Evolutionary conservation across 352 stramenopile species (phyloP), one percentile per base, ranked within the genome.

Genomic region (Phytophthora sp.): DNA sequence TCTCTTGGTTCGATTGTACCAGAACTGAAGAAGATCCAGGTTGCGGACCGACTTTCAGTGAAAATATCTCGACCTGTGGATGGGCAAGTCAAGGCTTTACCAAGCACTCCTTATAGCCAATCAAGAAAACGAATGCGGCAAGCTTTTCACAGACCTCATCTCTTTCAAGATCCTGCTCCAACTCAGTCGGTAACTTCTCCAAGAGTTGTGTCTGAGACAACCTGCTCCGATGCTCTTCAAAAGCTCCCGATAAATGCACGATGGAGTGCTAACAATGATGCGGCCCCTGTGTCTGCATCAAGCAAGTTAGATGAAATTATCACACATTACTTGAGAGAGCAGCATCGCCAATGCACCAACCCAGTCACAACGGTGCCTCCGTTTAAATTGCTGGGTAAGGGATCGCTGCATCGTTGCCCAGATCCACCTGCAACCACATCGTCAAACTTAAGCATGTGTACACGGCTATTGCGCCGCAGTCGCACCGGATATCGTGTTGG

Each of bases 261-360:
- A 70, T 75, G 67, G 56, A 75, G 66, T 57, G 21, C 53, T 20
- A 67, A 39, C 49, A 54, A 35, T 39, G 66, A 69, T 41, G 47
- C 30, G 20, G 20, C 31, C 12, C 5, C 39, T 2, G 41, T 50
- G 24, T 41, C 70, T 41, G 23, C 60, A 46, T 58, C 58, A 27
- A 94, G 80, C 61, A 84, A 86, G 42, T 41, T 94, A 12, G 86
- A 96, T 60, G 78, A 84, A 24, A 94, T 97, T 39, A 94, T 96
- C 33, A 91, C 80, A 2, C 84, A 95, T 63, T 96, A 94, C 53
- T 69, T 96, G 18, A 81, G 88, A 53, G 88, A 96, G 42, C 90
- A 97, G 63, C 90, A 97, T 60, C 87, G 90, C 6, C 89, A 95
- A 53, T 97, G 90, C 50, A 58, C 84, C 0, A 94, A 96, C 36